These are phyloP conservation scores for Metschnikowia cerradonensis DNA, from an alignment of 805 yeast genomes.

Conservation along the genomic window DNA sequence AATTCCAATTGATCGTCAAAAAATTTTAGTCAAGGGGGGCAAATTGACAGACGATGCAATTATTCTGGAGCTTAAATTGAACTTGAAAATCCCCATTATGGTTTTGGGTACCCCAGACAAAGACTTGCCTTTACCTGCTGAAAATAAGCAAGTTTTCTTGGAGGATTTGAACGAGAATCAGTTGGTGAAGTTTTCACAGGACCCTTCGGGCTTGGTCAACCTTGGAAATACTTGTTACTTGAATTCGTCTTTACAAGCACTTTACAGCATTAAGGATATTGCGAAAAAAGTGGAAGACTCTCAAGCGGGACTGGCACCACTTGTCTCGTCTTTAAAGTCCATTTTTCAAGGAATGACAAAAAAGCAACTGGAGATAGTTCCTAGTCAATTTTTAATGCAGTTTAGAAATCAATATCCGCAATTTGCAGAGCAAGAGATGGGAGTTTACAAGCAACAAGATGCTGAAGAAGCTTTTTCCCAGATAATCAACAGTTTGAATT, in stretches of 20 bases:
- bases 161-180: slow-evolving; percentile 61
- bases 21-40: slow-evolving; percentile 85
- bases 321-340: slow-evolving; percentile 36
- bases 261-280: slow-evolving; percentile 44
- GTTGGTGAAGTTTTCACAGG: slow-evolving; percentile 33
- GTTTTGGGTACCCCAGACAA: slow-evolving; percentile 87
- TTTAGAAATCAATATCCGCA: slow-evolving; percentile 77
- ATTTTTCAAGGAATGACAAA: slow-evolving; percentile 44
- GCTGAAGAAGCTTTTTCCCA: slow-evolving; percentile 95
- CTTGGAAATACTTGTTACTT: slow-evolving; percentile 77
- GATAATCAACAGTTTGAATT: slow-evolving; percentile 51
- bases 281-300: slow-evolving; percentile 21
- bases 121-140: slow-evolving; percentile 50
- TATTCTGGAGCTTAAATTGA: slow-evolving; percentile 50
- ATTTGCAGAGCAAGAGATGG: slow-evolving; percentile 77
- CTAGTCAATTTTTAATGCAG: slow-evolving; percentile 60
- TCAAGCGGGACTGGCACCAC: slow-evolving; percentile 11
- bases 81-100: slow-evolving; percentile 69
- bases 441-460: slow-evolving; percentile 89
- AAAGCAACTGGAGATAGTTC: slow-evolving; percentile 53
- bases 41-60: slow-evolving; percentile 71
- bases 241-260: slow-evolving; percentile 63
- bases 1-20: slow-evolving; percentile 87
- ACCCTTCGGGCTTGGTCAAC: slow-evolving; percentile 66
- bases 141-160: slow-evolving; percentile 52